phyloP scores from a whole-genome alignment of 1,284 basidiomycete genomes.

The Sanghuangporus baumii region DNA sequence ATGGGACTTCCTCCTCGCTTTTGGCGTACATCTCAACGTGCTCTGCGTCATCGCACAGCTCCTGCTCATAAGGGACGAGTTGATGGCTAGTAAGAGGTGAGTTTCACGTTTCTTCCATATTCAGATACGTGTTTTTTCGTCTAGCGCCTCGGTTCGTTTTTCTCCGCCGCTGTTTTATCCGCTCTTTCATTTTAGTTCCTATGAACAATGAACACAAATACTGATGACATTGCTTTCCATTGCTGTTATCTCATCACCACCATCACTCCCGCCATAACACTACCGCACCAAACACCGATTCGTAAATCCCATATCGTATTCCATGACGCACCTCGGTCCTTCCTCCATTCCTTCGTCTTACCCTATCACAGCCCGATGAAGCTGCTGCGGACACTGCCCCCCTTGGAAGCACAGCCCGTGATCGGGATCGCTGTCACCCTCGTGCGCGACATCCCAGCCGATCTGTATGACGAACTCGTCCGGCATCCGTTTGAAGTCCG shows the following conservation, averaged over 20 bases:
- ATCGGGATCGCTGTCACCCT: slow-evolving; percentile 91
- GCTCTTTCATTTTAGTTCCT: not conserved
- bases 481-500: slow-evolving; percentile 77
- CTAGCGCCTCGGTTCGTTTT: not conserved
- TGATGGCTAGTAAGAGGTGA: slow-evolving; percentile 81
- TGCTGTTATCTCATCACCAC: too few species aligned
- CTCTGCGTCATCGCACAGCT: slow-evolving; percentile 95
- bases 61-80: slow-evolving; percentile 81
- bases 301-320: too few species aligned
- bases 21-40: slow-evolving; percentile 93
- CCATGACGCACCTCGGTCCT: not conserved
- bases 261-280: too few species aligned
- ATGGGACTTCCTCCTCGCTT: slow-evolving; percentile 97
- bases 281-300: too few species aligned
- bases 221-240: too few species aligned
- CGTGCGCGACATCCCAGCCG: slow-evolving; percentile 82
- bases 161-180: not conserved
- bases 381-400: slow-evolving; percentile 90
- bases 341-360: not conserved
- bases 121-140: not conserved
- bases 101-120: slow-evolving; percentile 21
- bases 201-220: too few species aligned
- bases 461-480: slow-evolving; percentile 88
- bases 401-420: slow-evolving; percentile 80
- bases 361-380: slow-evolving; percentile 77